Evolutionary conservation across 2,329 filamentous ascomycete genomes (phyloP).

Genomic region (Penicillium sp.): DNA sequence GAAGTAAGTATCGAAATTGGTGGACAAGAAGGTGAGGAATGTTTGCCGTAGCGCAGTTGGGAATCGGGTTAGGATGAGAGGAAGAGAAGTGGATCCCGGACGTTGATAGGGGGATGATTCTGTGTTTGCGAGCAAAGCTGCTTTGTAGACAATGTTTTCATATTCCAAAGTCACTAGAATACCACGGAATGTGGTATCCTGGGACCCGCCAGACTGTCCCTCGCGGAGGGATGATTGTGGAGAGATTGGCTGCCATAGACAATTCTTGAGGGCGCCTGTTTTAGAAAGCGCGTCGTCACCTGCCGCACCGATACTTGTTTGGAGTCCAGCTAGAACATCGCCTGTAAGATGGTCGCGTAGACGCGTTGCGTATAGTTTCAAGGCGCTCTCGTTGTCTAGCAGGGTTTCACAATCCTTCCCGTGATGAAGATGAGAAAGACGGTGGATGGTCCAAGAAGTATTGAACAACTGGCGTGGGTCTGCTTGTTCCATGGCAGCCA

Average conservation of each 20-base stretch:
- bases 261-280: constrained; percentile 49
- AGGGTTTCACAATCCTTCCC: constrained; percentile 39
- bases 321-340: constrained; percentile 48
- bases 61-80: constrained; percentile 52
- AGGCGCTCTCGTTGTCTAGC: constrained; percentile 34
- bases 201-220: constrained; percentile 27
- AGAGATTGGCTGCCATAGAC: constrained; percentile 45
- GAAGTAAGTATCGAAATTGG: constrained; percentile 52
- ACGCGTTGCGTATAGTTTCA: constrained; percentile 49
- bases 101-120: constrained; percentile 16
- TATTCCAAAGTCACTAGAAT: constrained; percentile 52
- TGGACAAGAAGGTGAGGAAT: constrained; percentile 50
- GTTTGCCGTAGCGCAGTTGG: constrained; percentile 51
- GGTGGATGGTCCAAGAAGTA: constrained; percentile 55
- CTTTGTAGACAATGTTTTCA: constrained; percentile 51
- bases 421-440: constrained; percentile 55
- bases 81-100: constrained; percentile 48
- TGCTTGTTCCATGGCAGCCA: constrained; percentile 26
- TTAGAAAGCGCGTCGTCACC: constrained; percentile 44
- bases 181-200: constrained; percentile 32
- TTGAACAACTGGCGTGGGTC: constrained; percentile 48
- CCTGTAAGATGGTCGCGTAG: constrained; percentile 52
- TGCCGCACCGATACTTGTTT: constrained; percentile 34
- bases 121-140: constrained; percentile 49
- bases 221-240: constrained; percentile 34